Base-by-base conservation (phyloP, 2,329 filamentous ascomycete genomes). In the Aspergillus thermomutatus region DNA sequence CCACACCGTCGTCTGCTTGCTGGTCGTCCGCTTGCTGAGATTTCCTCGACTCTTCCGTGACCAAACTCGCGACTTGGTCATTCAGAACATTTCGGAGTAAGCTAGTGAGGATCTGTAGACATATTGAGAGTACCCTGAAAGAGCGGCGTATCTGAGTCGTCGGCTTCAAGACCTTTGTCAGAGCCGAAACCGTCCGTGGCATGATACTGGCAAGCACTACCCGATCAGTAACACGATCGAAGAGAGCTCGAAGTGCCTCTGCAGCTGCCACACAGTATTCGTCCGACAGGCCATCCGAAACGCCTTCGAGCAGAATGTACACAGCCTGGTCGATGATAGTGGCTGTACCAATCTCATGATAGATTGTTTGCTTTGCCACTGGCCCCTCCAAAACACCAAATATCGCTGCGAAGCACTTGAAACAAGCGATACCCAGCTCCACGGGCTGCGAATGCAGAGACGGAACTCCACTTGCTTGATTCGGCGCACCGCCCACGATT, bases 151-250 rank as follows among this genome's bases (percentile, higher is more conserved):
- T 81, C 43, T 83, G 79, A n/a, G 81, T 84, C 0, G 87, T 89
- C 0, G 86, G 85, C 4, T 89, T 87, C 51, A 96, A 76, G 0
- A 91, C 78, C 66, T 88, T 92, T 2, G 89, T 87, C 25, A 99
- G 77, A 1, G 87, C 85, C 3, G 94, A 97, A 0, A 96, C 84
- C 0, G 91, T 91, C 9, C 92, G 91, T 0, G 95, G 94, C 45
- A 97, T 80, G 67, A 99, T 94, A 59, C 85, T 92, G 9, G 91
- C 90, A 55, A 96, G 78, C 2, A 90, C 85, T n/a, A 89, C 83
- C 49, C 83, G 83, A 65, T 94, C 88, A 52, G 82, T 85, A 46
- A 96, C 80, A 23, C 85, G 83, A 6, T 72, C 67, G 61, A 86
- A 84, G 7, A 94, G 76, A 0, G 83, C 77, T 51, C 83, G 76